phyloP scores from a whole-genome alignment of 306 rosid genomes.

The Quercus cerris region DNA sequence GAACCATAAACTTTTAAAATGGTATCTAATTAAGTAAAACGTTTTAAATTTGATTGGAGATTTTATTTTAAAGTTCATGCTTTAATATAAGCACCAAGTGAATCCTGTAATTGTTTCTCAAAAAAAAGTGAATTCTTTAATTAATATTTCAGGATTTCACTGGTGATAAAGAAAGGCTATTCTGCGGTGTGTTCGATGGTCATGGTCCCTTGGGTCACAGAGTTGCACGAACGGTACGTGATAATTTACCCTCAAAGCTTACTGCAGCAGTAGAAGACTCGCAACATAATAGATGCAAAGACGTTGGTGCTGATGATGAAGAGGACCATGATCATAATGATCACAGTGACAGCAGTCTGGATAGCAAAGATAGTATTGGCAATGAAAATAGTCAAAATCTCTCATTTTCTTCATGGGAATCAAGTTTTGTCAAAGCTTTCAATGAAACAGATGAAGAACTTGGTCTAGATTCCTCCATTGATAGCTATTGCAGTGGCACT shows the following conservation, averaged over 20 bases:
- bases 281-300: slow-evolving; percentile 27
- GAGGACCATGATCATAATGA: neutral
- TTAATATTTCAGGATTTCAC: slow-evolving; percentile 45
- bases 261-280: slow-evolving; percentile 54
- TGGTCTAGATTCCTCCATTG: slow-evolving; percentile 48
- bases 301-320: slow-evolving; percentile 25
- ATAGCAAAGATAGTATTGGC: neutral
- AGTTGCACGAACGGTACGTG: slow-evolving; percentile 60
- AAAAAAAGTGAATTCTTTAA: no score
- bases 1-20: no score
- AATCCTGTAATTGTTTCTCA: no score
- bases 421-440: slow-evolving; percentile 57
- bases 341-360: neutral
- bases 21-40: no score
- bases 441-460: slow-evolving; percentile 65
- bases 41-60: no score
- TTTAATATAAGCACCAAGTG: no score
- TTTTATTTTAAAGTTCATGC: no score
- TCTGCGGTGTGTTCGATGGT: slow-evolving; percentile 96
- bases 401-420: slow-evolving; percentile 71
- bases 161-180: slow-evolving; percentile 54
- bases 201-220: slow-evolving; percentile 91
- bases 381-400: neutral
- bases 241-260: slow-evolving; percentile 67
- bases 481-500: slow-evolving; percentile 82